Evolutionary conservation across 345 rosid genomes (phyloP).

Genomic region (Pugionium cornutum): DNA sequence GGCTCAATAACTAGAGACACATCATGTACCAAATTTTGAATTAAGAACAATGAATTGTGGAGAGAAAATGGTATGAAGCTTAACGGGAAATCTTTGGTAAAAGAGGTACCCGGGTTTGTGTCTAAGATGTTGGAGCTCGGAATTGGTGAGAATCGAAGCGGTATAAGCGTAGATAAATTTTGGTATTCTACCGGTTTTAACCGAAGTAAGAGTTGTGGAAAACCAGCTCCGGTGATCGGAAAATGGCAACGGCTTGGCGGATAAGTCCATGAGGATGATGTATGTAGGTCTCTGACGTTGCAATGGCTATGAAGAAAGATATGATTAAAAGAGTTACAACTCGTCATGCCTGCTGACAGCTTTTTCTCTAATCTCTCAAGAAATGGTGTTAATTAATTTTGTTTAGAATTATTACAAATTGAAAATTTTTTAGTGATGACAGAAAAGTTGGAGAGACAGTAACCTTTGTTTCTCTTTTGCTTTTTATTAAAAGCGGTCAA

Average conservation of each 20-base stretch:
- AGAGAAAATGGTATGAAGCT: conserved; percentile 39
- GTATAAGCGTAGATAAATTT: conserved; percentile 42
- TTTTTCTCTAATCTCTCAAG: conserved; percentile 3
- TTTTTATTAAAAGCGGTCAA: neutral
- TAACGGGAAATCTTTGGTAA: conserved; percentile 34
- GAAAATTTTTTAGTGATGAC: neutral
- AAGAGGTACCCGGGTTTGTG: conserved; percentile 43
- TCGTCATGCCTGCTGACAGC: conserved; percentile 18
- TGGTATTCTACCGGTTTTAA: conserved; percentile 25
- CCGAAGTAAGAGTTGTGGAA: conserved; percentile 35
- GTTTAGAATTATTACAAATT: neutral
- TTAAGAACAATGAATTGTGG: conserved; percentile 35
- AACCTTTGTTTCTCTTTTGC: conserved; percentile 29
- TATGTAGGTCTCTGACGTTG: conserved; percentile 20
- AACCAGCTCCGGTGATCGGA: conserved; percentile 39
- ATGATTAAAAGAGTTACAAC: neutral
- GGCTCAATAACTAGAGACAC: conserved; percentile 38
- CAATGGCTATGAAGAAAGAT: neutral
- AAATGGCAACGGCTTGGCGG: conserved; percentile 38
- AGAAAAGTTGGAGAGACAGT: conserved; percentile 24
- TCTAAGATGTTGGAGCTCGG: conserved; percentile 46
- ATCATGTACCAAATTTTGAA: conserved; percentile 37
- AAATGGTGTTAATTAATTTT: neutral
- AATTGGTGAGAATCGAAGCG: conserved; percentile 37
- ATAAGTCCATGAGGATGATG: conserved; percentile 40